A percentile compares a stretch with the other conserved stretches of the same genome.
Conservation (phyloP, 2,329 filamentous ascomycete species). For the Trichoderma sp. region DNA sequence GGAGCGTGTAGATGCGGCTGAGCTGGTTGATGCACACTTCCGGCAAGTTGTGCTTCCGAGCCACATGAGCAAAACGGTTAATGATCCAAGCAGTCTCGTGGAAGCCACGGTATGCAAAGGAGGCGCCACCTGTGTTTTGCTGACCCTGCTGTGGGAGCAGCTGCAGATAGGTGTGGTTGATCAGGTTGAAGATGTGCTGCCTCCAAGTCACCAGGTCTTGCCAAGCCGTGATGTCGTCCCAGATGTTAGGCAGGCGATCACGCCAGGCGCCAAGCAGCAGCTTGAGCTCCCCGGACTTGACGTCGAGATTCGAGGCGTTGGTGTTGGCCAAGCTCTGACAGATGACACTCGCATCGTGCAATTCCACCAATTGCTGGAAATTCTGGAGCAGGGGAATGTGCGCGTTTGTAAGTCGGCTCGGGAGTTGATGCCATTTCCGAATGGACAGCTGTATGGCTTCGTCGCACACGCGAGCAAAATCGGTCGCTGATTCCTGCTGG, state of each 20-base stretch:
- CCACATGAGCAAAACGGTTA: constrained; percentile 96
- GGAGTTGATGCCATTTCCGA: constrained; percentile 98
- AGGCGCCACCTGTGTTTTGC: constrained; percentile 79
- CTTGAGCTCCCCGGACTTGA: constrained; percentile 94
- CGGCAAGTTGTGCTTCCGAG: constrained; percentile 91
- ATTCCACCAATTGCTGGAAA: constrained; percentile 95
- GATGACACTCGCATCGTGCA: constrained; percentile 97
- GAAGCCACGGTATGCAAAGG: constrained; percentile 91
- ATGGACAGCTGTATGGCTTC: constrained; percentile 97
- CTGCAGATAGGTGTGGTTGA: constrained; percentile 89
- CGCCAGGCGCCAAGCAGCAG: constrained; percentile 91
- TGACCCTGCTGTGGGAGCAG: constrained; percentile 74
- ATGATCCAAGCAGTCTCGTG: constrained; percentile 99
- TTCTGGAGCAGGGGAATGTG: constrained; percentile 95
- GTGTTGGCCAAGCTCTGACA: constrained; percentile 88
- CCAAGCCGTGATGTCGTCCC: constrained; percentile 99
- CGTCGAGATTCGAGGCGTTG: constrained; percentile 80
- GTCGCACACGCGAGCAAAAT: constrained; percentile 89
- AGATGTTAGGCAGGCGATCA: constrained; percentile 92
- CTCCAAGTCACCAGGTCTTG: constrained; percentile 99
- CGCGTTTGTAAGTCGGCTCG: constrained; percentile 87
- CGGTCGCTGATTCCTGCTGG: constrained; percentile 74
- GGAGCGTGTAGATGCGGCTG: constrained; percentile 95
- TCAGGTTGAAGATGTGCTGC: constrained; percentile 97
- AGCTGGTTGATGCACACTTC: constrained; percentile 98